Percentiles rank a stretch among this genome's conserved stretches.
phyloP scores from a whole-genome alignment of 345 rosid genomes.

The Combretum micranthum region DNA sequence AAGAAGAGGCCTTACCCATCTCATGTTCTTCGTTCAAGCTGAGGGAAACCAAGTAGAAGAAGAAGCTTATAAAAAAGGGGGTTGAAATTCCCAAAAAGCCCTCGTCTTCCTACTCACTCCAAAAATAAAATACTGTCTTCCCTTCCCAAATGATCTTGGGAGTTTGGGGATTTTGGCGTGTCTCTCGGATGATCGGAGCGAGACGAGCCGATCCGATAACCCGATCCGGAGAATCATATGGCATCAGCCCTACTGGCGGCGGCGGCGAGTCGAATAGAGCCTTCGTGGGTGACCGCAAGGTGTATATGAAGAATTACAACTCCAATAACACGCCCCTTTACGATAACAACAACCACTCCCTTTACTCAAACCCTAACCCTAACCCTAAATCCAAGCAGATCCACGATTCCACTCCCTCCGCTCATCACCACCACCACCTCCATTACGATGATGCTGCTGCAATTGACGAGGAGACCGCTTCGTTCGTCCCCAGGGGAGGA shows the following conservation, averaged over 20 bases:
- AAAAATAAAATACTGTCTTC: no score
- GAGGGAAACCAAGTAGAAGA: no score
- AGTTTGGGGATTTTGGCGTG: no score
- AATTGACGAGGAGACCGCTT: conserved; percentile 11
- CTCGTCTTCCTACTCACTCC: conserved; percentile 3
- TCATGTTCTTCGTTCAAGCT: conserved; percentile 10
- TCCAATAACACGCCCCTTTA: conserved; percentile 2
- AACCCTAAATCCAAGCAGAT: background rate
- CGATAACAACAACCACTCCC: conserved; percentile 2
- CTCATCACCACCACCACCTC: conserved; percentile 10
- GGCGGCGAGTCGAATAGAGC: conserved; percentile 31
- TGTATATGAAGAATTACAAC: conserved; percentile 28
- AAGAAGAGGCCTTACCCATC: conserved; percentile 17
- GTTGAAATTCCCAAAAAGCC: conserved; percentile 7
- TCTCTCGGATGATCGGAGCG: conserved; percentile 6
- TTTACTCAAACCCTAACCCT: conserved; percentile 15
- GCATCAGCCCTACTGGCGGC: conserved; percentile 32
- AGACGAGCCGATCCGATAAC: conserved; percentile 6
- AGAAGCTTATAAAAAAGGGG: conserved; percentile 9
- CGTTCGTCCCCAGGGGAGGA: conserved; percentile 11
- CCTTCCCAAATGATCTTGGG: no score
- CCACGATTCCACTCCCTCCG: conserved; percentile 8
- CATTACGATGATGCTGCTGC: conserved; percentile 3
- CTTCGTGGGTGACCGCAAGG: conserved; percentile 30
- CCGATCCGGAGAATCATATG: conserved; percentile 15